Percentiles rank a stretch among this genome's conserved stretches.
phyloP scores from a whole-genome alignment of 345 rosid genomes.

The Hirschfeldia incana region DNA sequence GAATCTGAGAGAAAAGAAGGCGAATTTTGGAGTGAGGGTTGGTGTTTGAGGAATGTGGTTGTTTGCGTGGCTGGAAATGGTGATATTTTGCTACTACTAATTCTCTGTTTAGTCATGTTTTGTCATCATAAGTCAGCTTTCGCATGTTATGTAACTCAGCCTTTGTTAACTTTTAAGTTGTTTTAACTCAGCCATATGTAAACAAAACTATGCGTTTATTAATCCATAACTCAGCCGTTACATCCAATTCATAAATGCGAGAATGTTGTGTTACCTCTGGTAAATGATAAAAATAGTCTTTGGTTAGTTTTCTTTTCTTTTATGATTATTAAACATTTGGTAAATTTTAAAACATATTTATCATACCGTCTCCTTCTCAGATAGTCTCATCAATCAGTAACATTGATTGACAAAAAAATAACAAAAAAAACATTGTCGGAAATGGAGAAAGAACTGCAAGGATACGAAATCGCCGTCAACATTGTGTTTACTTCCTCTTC shows the following conservation, averaged over 20 bases:
- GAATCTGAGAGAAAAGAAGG: background rate
- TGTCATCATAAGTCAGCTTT: background rate
- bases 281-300: too few relatives aligned
- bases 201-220: background rate
- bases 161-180: background rate
- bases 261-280: background rate
- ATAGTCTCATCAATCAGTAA: too few relatives aligned
- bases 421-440: background rate
- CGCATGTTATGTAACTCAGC: background rate
- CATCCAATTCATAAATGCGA: background rate
- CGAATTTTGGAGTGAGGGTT: background rate
- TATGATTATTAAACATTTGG: too few relatives aligned
- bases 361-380: too few relatives aligned
- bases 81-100: background rate
- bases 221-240: background rate
- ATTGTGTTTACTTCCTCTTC: too few relatives aligned
- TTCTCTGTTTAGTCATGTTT: background rate
- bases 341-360: too few relatives aligned
- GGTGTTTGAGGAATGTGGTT: background rate
- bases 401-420: background rate
- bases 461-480: too few relatives aligned
- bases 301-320: too few relatives aligned
- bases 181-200: background rate
- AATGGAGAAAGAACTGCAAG: too few relatives aligned
- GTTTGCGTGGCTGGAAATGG: background rate